phyloP scores from a whole-genome alignment of 306 rosid genomes.

The Biancaea sappan region DNA sequence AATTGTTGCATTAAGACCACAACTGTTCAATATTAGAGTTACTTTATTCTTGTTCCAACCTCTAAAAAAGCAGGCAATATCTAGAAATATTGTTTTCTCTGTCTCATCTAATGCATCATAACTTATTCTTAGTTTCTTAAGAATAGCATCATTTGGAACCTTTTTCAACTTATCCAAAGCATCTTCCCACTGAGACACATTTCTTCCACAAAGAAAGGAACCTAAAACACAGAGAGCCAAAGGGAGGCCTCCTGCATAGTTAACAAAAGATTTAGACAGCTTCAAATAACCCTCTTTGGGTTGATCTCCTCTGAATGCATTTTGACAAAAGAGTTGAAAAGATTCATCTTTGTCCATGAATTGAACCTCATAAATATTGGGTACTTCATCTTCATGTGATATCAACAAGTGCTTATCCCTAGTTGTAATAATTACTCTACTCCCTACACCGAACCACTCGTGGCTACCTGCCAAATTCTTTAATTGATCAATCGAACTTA shows the following conservation, averaged over 20 bases:
- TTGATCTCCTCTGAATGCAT: neutral
- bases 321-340: neutral
- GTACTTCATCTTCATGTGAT: neutral
- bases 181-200: neutral
- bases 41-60: neutral
- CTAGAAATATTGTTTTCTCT: neutral
- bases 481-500: neutral
- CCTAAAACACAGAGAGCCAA: neutral
- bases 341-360: neutral
- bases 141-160: neutral
- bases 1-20: neutral
- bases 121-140: neutral
- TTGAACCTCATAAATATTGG: neutral
- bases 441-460: neutral
- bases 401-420: neutral
- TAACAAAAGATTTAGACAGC: neutral
- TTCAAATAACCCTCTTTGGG: neutral
- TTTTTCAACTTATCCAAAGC: neutral
- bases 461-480: neutral
- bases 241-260: neutral
- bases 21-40: neutral
- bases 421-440: conserved; percentile 3
- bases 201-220: neutral
- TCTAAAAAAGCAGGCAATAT: neutral
- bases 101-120: neutral